phyloP scores from a whole-genome alignment of 805 yeast genomes.

The Citeromyces matritensis region DNA sequence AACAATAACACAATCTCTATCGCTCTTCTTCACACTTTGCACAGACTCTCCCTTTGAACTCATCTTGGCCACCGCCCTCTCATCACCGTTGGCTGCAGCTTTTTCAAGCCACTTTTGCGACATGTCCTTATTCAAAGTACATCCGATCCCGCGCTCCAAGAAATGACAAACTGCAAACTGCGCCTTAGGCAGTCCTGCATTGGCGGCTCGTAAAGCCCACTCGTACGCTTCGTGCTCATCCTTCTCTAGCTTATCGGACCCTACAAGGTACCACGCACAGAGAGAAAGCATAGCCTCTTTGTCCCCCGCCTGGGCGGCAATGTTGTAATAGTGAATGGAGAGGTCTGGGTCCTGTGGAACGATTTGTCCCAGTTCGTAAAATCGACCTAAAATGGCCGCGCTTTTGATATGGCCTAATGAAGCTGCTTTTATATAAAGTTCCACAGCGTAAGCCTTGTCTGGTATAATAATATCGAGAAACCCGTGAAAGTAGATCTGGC shows the following conservation, averaged over 20 bases:
- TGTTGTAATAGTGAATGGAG: slow-evolving; percentile 84
- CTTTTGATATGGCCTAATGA: slow-evolving; percentile 76
- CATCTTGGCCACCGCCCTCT: slow-evolving; percentile 1
- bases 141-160: slow-evolving; percentile 79
- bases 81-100: slow-evolving; percentile 37
- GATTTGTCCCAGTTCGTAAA: slow-evolving; percentile 70
- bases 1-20: slow-evolving; percentile 1
- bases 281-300: slow-evolving; percentile 81
- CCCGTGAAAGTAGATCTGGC: slow-evolving; percentile 70
- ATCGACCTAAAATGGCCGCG: slow-evolving; percentile 64
- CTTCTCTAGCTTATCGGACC: slow-evolving; percentile 71
- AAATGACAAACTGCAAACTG: slow-evolving; percentile 78
- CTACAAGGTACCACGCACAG: slow-evolving; percentile 95
- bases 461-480: slow-evolving; percentile 77
- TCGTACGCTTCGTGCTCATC: slow-evolving; percentile 82
- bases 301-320: slow-evolving; percentile 83
- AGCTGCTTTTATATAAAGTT: slow-evolving; percentile 77
- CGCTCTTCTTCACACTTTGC: background rate
- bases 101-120: slow-evolving; percentile 63
- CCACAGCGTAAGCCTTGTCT: slow-evolving; percentile 74
- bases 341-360: slow-evolving; percentile 69
- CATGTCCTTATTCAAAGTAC: slow-evolving; percentile 36
- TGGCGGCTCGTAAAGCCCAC: slow-evolving; percentile 88
- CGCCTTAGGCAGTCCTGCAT: slow-evolving; percentile 60
- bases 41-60: background rate